Evolutionary conservation across 441 rosid species (phyloP), one percentile per base, ranked within the genome.

Genomic region (Bocquillonia castaneifolia): DNA sequence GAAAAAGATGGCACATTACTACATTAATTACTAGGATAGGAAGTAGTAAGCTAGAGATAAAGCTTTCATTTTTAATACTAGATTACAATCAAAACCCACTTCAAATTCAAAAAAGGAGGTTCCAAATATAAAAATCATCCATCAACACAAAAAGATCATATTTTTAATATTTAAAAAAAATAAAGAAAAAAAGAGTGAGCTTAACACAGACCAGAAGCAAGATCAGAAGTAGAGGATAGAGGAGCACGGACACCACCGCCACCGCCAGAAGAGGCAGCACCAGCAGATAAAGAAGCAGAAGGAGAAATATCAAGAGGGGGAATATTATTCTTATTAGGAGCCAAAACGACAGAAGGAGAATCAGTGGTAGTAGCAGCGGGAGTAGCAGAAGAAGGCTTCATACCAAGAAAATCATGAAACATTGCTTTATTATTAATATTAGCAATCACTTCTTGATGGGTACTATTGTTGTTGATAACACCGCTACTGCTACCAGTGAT

Each of bases 321-420:
- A 47, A 22, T 25, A 14, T 1, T 70, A 40, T 78, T 66, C 58
- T 77, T 78, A 39, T 79, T 77, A 39, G 79, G 23, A 64, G 78
- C 65, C 59, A 79, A 83, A 70, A 69, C 56, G 45, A 76, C 69
- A 25, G n/a, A n/a, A n/a, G 87, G 72, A 34, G 85, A 77, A 80
- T 81, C 75, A 14, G 74, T 29, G 51, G 77, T 36, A 14, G 23
- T 20, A 18, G 62, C 75, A 14, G 74, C 26, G 51, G 77, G 25
- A 14, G 23, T 20, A 18, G 62, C 39, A 7, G 59, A 13, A 6
- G 54, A 50, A 50, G 62, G 54, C 79, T 86, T 93, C 76, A 79
- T 77, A 69, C 98, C 94, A 71, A 93, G 75, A 68, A 93, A 93
- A 78, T 93, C 98, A 66, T 89, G 95, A 42, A 93, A 86, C 90